Evolutionary conservation across 1,284 basidiomycete species (phyloP), one percentile per base, ranked within the genome.

Genomic region (Gymnopus androsaceus): DNA sequence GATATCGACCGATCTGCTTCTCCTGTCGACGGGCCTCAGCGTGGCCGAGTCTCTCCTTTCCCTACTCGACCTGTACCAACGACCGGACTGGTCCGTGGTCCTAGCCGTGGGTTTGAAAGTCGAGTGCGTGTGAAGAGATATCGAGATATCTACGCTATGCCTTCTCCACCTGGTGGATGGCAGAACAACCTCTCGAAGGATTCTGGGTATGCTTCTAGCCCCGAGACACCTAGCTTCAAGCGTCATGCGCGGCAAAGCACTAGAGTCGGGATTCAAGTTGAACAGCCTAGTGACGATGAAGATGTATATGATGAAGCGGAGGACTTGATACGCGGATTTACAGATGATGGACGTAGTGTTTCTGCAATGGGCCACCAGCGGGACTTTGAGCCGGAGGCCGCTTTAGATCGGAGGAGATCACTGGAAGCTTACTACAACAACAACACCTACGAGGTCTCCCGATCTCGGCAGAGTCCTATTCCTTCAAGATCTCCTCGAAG

Each of bases 81-180:
- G 11, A 27, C 8, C 17, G 21, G 38, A 15, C 21, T 38, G 4
- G 25, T 42, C 41, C 9, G 38, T 27, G 21, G 45, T 30, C 33
- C 49, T 5, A 30, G 14, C 42, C 44, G 33, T 19, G 51, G 56
- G 11, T 59, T 59, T 14, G 57, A 55, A 25, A 33, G 34, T 37
- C 48, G 54, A 41, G 54, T 59, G 6, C 49, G 51, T 6, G 57
- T 59, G 14, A 46, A 28, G 44, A 55, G 57, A 30, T 59, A 59
- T 49, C 49, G 53, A 31, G 57, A 53, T 3, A 36, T 59, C 33
- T 59, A 59, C 38, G 56, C 46, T 7, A 53, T 49, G 33, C 51
- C 47, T 23, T 15, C 50, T 12, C 48, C 48, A n/a, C 23, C 11
- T 17, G 38, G 51, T 34, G 41, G 41, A 23, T 45, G 28, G 40